Evolutionary conservation across 768 basidiomycete genomes (phyloP), one percentile per base, ranked within the genome.

Genomic region (Coprinopsis sp.): DNA sequence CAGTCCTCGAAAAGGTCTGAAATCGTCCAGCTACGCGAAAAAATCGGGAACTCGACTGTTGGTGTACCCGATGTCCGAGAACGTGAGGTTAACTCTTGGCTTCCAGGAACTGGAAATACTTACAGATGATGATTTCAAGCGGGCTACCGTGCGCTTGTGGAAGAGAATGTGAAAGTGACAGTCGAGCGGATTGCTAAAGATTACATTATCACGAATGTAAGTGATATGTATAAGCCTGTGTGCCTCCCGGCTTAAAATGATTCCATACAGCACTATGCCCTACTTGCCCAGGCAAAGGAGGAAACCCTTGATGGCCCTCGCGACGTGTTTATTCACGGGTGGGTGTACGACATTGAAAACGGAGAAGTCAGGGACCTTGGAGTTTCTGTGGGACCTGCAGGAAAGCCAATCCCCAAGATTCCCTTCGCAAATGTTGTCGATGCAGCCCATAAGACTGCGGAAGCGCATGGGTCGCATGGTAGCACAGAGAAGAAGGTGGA

Each of bases 311-410:
- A 51, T 16, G 44, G 29, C 29, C 31, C 33, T 1, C 39, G 30
- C 19, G 51, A 58, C 10, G 55, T 62, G 21, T 62, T 58, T 47
- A 53, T 79, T 4, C 77, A 79, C 31, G 78, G 78, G 10, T 78
- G 72, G 75, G 70, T 80, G 16, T 77, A 76, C 46, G 70, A 77
- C 39, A 65, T 79, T 42, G 71, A 69, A 49, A 70, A 61, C 30
- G 77, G 78, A 7, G 53, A 62, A 34, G 52, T 80, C 43, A 53
- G 56, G 38, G 74, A 79, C 50, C 56, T 81, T 40, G 51, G 62
- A 2, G 42, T 76, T 45, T 65, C 69, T 28, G 53, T 51, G 33
- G 63, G 61, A n/a, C 62, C 61, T 19, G 58, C 59, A 18, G 60
- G 61, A 2, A 51, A 52, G 44, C 42, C 50, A 14, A 61, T 63